Conservation (phyloP, 306 rosid genomes). For the Vigna radiata region DNA sequence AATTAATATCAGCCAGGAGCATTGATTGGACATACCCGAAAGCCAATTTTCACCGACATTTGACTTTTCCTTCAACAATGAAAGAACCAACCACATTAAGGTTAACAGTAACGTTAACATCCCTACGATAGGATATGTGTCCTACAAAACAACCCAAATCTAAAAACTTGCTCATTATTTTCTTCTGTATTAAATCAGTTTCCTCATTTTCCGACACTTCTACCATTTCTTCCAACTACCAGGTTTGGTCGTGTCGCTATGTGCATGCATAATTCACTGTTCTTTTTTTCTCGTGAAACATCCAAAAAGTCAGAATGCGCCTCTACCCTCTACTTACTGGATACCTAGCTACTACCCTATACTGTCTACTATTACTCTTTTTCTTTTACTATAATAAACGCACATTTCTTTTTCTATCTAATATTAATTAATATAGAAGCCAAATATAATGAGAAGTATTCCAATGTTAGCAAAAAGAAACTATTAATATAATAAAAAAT, state of each 20-base stretch:
- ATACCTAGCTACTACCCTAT: neutral
- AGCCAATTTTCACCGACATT: constrained; percentile 36
- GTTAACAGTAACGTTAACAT: neutral
- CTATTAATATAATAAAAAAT: no score
- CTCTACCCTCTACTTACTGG: neutral
- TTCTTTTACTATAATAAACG: no score
- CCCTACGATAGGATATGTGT: constrained; percentile 15
- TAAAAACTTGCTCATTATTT: neutral
- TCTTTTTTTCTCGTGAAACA: neutral
- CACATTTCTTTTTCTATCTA: no score
- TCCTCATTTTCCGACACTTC: constrained; percentile 44
- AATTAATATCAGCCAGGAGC: constrained; percentile 1
- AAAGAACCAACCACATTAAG: neutral
- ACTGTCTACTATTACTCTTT: no score
- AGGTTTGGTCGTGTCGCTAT: neutral
- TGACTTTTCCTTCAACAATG: constrained; percentile 43
- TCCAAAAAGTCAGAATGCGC: neutral
- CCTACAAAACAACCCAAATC: constrained; percentile 20
- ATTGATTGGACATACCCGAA: neutral
- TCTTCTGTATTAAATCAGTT: constrained; percentile 18
- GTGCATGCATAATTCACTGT: constrained; percentile 28
- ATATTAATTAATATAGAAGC: no score
- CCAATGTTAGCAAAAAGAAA: no score
- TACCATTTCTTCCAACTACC: constrained; percentile 31
- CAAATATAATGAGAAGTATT: no score